Percentiles rank a stretch among this genome's conserved stretches.
Evolutionary conservation across 2,329 filamentous ascomycete genomes (phyloP).

Genomic region (Penicillium hesseltinei): DNA sequence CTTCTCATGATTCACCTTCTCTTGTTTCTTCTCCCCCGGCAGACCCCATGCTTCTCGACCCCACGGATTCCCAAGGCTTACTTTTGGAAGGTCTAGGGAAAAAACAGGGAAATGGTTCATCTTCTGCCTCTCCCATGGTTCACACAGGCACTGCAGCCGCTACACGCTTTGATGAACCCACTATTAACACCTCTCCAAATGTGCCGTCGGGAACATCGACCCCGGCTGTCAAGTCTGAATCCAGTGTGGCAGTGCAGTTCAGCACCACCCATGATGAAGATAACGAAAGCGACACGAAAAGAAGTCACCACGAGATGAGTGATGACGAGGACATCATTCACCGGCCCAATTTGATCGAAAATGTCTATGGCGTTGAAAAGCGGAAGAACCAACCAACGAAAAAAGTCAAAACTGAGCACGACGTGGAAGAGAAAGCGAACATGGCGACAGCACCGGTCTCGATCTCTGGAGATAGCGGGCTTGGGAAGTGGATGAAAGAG

Average conservation of each 20-base stretch:
- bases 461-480: constrained; percentile 52
- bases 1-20: not conserved
- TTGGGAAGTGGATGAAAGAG: constrained; percentile 67
- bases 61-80: constrained; percentile 21
- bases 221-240: constrained; percentile 16
- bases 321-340: constrained; percentile 29
- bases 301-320: constrained; percentile 31
- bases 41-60: constrained; percentile 15
- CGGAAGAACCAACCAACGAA: constrained; percentile 64
- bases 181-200: constrained; percentile 21
- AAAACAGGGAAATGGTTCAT: constrained; percentile 16
- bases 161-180: constrained; percentile 15
- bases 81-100: constrained; percentile 22
- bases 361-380: constrained; percentile 70
- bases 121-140: constrained; percentile 17
- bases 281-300: constrained; percentile 30
- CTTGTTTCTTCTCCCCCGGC: constrained; percentile 5
- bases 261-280: constrained; percentile 25
- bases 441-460: constrained; percentile 44
- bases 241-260: constrained; percentile 32
- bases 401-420: constrained; percentile 56
- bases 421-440: constrained; percentile 46
- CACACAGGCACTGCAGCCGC: constrained; percentile 29
- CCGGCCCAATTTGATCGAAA: constrained; percentile 61
- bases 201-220: constrained; percentile 15